These are phyloP conservation scores for Crithidia fasciculata DNA, from an alignment of 208 protist species.

Conservation along the genomic window DNA sequence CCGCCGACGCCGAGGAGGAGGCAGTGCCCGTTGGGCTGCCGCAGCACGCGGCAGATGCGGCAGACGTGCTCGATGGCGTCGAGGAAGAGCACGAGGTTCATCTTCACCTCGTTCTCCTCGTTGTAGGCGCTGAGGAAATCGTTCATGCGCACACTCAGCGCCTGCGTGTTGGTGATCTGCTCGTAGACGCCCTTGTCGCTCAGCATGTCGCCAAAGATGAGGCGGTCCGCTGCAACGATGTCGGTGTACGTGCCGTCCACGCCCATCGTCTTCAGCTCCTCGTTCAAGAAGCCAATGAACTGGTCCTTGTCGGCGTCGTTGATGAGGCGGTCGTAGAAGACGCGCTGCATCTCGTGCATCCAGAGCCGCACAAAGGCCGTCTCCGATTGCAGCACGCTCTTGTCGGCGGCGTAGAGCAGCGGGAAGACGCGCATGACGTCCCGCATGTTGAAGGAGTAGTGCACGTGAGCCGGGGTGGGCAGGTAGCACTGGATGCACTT, in stretches of 20 bases:
- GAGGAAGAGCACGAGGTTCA: conserved; percentile 97
- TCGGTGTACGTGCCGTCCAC: conserved; percentile 63
- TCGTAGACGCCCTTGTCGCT: conserved; percentile 82
- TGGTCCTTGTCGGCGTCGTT: conserved; percentile 83
- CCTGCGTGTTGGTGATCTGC: conserved; percentile 90
- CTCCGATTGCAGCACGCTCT: conserved; percentile 64
- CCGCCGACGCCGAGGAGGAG: conserved; percentile 98
- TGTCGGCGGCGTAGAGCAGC: conserved; percentile 90
- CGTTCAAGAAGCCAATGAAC: conserved; percentile 80
- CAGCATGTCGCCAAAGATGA: conserved; percentile 96
- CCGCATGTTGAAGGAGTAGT: conserved; percentile 99
- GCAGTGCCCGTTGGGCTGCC: conserved; percentile 95
- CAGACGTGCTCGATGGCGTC: conserved; percentile 97
- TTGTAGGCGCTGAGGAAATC: conserved; percentile 94
- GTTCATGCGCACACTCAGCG: conserved; percentile 72
- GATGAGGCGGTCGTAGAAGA: conserved; percentile 96
- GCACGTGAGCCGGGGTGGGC: conserved; percentile 97
- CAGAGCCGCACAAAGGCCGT: conserved; percentile 90
- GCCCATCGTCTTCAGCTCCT: conserved; percentile 69
- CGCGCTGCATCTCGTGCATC: conserved; percentile 96
- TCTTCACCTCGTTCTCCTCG: conserved; percentile 89
- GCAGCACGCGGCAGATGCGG: conserved; percentile 94
- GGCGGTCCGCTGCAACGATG: conserved; percentile 73
- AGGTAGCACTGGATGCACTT: conserved; percentile 91
- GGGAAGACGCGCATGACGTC: conserved; percentile 98